Evolutionary conservation across 768 basidiomycete species (phyloP).

Genomic region (Neoboletus magnificus): DNA sequence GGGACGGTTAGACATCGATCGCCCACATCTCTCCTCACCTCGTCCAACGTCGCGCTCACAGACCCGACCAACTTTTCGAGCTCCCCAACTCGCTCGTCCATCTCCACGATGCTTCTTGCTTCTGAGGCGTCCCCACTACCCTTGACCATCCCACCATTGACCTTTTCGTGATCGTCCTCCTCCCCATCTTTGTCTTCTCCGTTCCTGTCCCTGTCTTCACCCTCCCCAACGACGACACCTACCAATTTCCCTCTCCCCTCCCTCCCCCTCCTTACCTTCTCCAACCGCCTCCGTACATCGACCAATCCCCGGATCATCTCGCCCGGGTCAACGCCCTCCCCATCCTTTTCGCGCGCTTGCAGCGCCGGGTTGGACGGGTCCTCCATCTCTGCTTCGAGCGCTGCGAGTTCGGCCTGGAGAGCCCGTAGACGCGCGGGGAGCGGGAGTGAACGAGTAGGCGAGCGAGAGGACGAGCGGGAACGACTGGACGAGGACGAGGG

Average conservation of each 20-base stretch:
- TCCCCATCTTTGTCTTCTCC: neutral
- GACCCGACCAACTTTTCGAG: constrained; percentile 84
- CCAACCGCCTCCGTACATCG: constrained; percentile 66
- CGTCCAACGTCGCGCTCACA: constrained; percentile 73
- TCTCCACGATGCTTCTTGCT: constrained; percentile 56
- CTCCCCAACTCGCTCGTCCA: constrained; percentile 81
- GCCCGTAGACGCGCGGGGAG: constrained; percentile 58
- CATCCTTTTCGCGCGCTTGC: constrained; percentile 49
- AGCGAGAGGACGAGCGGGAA: constrained; percentile 35
- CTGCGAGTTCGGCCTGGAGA: constrained; percentile 73
- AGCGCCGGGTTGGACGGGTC: constrained; percentile 74
- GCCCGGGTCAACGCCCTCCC: constrained; percentile 62
- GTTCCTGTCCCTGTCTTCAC: constrained; percentile 2
- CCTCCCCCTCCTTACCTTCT: constrained; percentile 60
- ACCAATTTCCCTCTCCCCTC: constrained; percentile 67
- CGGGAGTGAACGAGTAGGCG: constrained; percentile 35
- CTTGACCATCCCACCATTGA: neutral
- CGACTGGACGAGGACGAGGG: constrained; percentile 52
- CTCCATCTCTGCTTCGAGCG: constrained; percentile 79
- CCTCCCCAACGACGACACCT: constrained; percentile 46
- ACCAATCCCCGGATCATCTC: constrained; percentile 75
- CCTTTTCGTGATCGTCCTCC: neutral
- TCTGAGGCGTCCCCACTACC: constrained; percentile 32
- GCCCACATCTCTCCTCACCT: constrained; percentile 43
- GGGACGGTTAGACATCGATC: neutral